Base-by-base conservation (phyloP, 2,329 filamentous ascomycete genomes). In the Exophiala aquamarina region DNA sequence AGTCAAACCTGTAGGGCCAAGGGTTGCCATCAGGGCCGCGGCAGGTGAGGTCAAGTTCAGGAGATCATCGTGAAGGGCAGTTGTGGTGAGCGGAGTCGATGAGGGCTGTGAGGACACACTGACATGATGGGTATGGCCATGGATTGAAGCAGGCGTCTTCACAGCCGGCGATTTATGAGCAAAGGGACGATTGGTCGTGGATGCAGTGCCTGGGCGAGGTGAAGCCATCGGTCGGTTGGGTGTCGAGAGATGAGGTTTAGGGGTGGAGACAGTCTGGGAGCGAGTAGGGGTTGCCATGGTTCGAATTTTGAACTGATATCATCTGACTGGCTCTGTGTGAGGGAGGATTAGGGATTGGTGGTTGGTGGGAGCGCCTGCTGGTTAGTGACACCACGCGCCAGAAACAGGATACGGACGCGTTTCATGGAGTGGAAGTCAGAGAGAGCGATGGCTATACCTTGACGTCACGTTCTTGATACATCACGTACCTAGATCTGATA, bases 21-120 rank as follows among this genome's bases (percentile, higher is more conserved):
- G 38, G 3, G 50, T 48, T 31, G 54, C 47, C 13, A 60, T 54
- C 7, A 70, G 69, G 28, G 72, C 59, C 3, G 71, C 69, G 7
- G 71, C 71, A 18, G 71, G 71, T 4, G 71, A 73, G 44, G 67
- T 73, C 52, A 74, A 67, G 15, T 63, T 64, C 18, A 71, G 65
- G 2, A 68, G 55, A 29, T 74, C 70, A 26, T 74, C 71, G 21
- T 67, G 59, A 15, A 60, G 36, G 13, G 62, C 57, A 6, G 61
- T 59, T 10, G 61, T 64, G 4, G 66, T 67, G 10, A 73, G 63
- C 40, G 71, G 70, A 3, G 70, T 73, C 14, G 69, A 64, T 47
- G 69, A 70, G 26, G 70, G 70, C 42, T 72, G 68, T 19, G 66
- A 64, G 14, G 69, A 65, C 4, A 57, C 41, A 47, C 65, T 64